Evolutionary conservation across 495 filamentous ascomycete genomes (phyloP), one percentile per base, ranked within the genome.

Genomic region (Evansstolkia leycettana): DNA sequence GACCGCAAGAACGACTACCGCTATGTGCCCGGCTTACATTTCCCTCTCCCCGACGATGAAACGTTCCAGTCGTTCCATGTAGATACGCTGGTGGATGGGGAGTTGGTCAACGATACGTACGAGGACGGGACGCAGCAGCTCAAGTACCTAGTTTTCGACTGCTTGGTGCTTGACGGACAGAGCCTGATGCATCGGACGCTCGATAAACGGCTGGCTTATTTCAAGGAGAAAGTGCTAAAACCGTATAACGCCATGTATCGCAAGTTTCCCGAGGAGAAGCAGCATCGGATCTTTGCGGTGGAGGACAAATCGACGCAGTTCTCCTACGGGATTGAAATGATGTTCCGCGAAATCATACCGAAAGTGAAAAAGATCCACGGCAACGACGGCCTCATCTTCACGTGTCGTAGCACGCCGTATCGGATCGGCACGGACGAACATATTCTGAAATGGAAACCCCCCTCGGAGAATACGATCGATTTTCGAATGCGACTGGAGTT

Each of bases 1-100:
- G 90, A 98, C 57, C 85, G 90, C 43, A 89, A 82, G 62, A 96
- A 98, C 57, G 85, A 95, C 46, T 98, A 88, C 65, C 94, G 87
- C 67, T 84, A 60, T 38, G 72, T 85, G n/a, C 71, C 70, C 6
- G 63, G 65, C 25, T 62, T 95, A 29, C 85, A 93, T 55, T 90
- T 96, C 52, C 90, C 90, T 0, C 38, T 79, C 17, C 70, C 75
- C 1, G 60, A 66, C 17, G 66, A 77, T 34, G 66, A 78, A 2
- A 52, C 56, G 3, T 70, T 68, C 31, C 56, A 65, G 31, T 62
- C 55, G 10, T 94, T 82, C 57, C 86, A 95, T 58, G 70, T 59
- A 2, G 76, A 75, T 28, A 98, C 90, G 0, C 57, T 98, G 13
- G 72, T 95, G 25, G 90, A 98, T 46, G 90, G 90, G 35, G 90